Base-by-base conservation (phyloP, 257 asterid genomes). In the Jacaranda copaia region DNA sequence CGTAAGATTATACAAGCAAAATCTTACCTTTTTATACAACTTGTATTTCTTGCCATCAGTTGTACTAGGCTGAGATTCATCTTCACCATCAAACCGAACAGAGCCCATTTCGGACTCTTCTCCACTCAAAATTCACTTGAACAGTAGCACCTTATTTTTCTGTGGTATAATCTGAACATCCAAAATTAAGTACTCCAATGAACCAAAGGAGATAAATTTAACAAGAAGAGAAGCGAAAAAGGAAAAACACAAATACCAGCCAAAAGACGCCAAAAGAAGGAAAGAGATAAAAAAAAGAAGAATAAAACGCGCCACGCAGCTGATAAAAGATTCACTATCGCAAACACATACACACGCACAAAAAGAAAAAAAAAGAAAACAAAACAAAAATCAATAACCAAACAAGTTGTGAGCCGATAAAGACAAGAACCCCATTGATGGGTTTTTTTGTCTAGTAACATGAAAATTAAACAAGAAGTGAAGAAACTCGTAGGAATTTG, bases 81-180 rank as follows among this genome's bases (percentile, higher is more conserved):
- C 84, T 72, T 79, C 88, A 80, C 74, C 74, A 12, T 74, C 84
- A 51, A 80, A 80, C 59, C 85, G 84, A 79, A 72, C 80, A 75
- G 80, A 82, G 68, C 79, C 85, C 91, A 85, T 88, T 69, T 73
- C 68, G 16, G 8, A 20, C 70, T 69, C 46, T 78, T 77, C 60
- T 73, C 45, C 52, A 68, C 76, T 77, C 64, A 68, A 76, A 62
- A 45, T 48, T 53, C 51, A 51, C 52, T 57, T 70, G 3, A 69
- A 7, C 64, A 19, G 39, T 4, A 20, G 64, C 74, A 12, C 1
- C 25, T 10, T 18, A 57, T 18, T 16, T 16, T 19, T 25, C 19
- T 56, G 46, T 46, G 59, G 14, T 39, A 25, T 13, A 36, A 65
- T 45, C 67, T 13, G 67, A 61, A 74, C 62, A 18, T 20, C 14